Base-by-base conservation (phyloP, 495 filamentous ascomycete species). In the Xylaria bambusicola region DNA sequence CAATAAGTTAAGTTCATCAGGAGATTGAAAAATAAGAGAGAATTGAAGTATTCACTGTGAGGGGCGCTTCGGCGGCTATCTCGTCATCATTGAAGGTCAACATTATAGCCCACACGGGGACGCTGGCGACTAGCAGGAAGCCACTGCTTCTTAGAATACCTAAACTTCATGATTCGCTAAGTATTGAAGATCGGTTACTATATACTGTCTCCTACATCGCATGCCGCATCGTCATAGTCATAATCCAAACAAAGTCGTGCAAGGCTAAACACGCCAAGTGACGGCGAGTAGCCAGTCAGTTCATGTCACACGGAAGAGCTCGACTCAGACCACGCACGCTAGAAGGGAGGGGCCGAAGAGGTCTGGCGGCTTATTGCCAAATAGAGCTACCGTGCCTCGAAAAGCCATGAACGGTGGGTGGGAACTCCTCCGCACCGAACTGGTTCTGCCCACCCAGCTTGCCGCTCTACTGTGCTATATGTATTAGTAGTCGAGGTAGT, bases 41-140 rank as follows among this genome's bases (percentile, higher is more conserved):
- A 12, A 40, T 18, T 6, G 8, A 18, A 2, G 13, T 36, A 26
- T 56, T 56, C 42, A 56, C 53, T 48, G 53, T 56, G 47, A 41
- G 53, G 53, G 53, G 53, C 53, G 29, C 21, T 23, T 13, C 29
- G 13, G 42, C 41, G 42, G 31, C 53, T 56, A 56, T 36, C 53
- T 48, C 42, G 42, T 56, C 36, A 46, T 47, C 24, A 23, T 47
- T 56, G 10, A 8, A 33, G 17, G 6, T 33, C 10, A 10, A 33
- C 29, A 5, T 5, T 5, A 10, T 10, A 5, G 29, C 29, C 10
- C 29, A 10, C 29, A 5, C 26, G 27, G 20, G 29, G n/a, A n/a
- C 36, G 26, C 27, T 35, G 41, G 35, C 41, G 27, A 24, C 29
- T 17, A 46, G 52, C 18, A 12, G 29, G 5, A 10, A 31, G 20